phyloP scores from a whole-genome alignment of 306 rosid genomes.

The Quercus gilva region DNA sequence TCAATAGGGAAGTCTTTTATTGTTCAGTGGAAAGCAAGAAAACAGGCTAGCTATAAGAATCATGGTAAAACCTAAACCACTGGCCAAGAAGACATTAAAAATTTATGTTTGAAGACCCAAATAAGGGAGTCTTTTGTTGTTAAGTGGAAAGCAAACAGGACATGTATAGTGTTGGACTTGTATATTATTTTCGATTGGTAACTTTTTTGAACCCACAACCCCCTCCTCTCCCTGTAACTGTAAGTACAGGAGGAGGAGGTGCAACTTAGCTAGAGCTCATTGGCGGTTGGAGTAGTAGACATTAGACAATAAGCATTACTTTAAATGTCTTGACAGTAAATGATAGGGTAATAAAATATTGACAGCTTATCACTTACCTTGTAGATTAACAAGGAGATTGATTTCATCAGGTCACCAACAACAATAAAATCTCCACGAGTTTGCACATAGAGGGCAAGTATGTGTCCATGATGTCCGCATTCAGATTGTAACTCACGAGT shows the following conservation, averaged over 20 bases:
- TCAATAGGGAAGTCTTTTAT: not conserved
- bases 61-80: not conserved
- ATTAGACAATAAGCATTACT: not conserved
- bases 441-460: conserved; percentile 93
- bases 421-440: conserved; percentile 85
- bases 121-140: not conserved
- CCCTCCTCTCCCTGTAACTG: not conserved
- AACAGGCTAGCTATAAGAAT: not conserved
- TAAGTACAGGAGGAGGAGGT: not conserved
- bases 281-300: not conserved
- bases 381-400: conserved; percentile 48
- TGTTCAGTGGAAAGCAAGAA: not conserved
- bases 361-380: conserved; percentile 52
- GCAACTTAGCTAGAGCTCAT: not conserved
- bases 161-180: not conserved
- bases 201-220: not conserved
- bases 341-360: not conserved
- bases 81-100: not conserved
- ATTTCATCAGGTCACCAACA: not conserved
- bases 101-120: not conserved
- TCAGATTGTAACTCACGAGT: conserved; percentile 93
- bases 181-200: too few relatives aligned
- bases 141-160: not conserved
- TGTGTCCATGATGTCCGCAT: conserved; percentile 99
- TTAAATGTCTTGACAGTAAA: not conserved